Evolutionary conservation across 148 eudicot species (phyloP), one percentile per base, ranked within the genome.

Genomic region (Vaccinium myrtillus): DNA sequence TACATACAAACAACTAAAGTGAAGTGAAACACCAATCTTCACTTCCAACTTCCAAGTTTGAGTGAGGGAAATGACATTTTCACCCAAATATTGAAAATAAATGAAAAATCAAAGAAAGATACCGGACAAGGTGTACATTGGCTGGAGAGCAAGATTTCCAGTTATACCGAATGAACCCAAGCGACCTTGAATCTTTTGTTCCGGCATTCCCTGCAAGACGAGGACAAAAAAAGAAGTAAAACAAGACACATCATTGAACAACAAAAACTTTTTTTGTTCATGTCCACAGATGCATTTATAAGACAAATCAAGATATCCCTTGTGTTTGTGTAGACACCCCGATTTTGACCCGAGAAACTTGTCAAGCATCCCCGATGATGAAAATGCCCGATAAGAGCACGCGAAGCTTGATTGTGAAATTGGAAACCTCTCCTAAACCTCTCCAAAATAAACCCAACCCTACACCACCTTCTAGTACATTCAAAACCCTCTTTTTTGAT

Each of bases 61-160:
- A 27, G 71, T 36, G 49, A 71, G 77, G 63, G 53, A 43, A 39
- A 81, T 50, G 21, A 30, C 48, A 30, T 53, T n/a, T 18, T 4
- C 30, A 32, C 27, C 36, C 39, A 39, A 82, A 19, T 2, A 15
- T 54, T 5, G 0, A 70, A 85, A 69, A 23, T 36, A 30, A 32
- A 78, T 23, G 39, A 75, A 69, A 80, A 53, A n/a, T 32, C 77
- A 36, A 69, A 65, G 81, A 77, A 79, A 87, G 77, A 65, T 94
- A 97, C 99, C 99, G 55, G 98, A 97, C 87, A 97, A 87, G 43
- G 99, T 97, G 90, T 97, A 97, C 98, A 97, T 97, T 39, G 99
- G 99, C 90, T 95, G 99, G 71, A 97, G 98, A 56, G 99, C 99
- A 91, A 97, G 98, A 90, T 97, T 97, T 83, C 99, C 99, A 67